A percentile compares a stretch with the other conserved stretches of the same genome.
Conservation (phyloP, 768 basidiomycete genomes). For the Dictyophora rubrovolvata region DNA sequence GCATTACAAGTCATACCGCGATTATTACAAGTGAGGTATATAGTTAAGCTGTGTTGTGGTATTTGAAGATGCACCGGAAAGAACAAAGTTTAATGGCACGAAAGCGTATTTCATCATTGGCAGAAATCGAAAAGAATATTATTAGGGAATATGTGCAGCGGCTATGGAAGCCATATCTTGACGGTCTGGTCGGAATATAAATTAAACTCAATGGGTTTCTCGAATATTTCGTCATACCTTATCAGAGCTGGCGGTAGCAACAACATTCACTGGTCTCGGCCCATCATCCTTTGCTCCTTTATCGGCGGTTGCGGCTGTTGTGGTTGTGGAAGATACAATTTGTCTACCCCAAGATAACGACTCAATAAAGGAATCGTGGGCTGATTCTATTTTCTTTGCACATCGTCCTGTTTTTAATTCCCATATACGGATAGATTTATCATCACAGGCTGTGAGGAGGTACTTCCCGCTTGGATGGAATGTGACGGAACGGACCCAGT, state of each 20-base stretch:
- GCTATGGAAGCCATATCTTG: constrained; percentile 6
- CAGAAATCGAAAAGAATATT: too few species aligned
- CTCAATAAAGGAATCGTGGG: constrained; percentile 77
- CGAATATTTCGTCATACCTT: background rate
- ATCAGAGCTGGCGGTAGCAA: constrained; percentile 39
- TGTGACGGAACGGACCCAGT: constrained; percentile 80
- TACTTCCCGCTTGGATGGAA: constrained; percentile 89
- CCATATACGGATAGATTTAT: constrained; percentile 88
- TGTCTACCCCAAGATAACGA: constrained; percentile 72
- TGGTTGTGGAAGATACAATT: background rate
- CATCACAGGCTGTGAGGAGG: constrained; percentile 85
- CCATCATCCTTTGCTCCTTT: constrained; percentile 15
- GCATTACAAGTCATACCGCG: background rate
- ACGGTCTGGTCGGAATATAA: background rate
- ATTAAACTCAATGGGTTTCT: background rate
- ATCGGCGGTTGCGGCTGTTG: constrained; percentile 15
- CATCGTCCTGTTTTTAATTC: constrained; percentile 79
- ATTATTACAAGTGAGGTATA: background rate
- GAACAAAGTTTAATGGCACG: background rate
- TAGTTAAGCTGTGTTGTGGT: background rate
- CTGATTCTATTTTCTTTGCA: constrained; percentile 72
- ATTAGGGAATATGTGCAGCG: too few species aligned
- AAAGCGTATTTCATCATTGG: background rate
- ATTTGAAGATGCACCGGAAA: background rate
- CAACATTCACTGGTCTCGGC: constrained; percentile 31